Evolutionary conservation across 2,329 filamentous ascomycete genomes (phyloP), one percentile per base, ranked within the genome.

Genomic region (Scortechinia acanthostroma): DNA sequence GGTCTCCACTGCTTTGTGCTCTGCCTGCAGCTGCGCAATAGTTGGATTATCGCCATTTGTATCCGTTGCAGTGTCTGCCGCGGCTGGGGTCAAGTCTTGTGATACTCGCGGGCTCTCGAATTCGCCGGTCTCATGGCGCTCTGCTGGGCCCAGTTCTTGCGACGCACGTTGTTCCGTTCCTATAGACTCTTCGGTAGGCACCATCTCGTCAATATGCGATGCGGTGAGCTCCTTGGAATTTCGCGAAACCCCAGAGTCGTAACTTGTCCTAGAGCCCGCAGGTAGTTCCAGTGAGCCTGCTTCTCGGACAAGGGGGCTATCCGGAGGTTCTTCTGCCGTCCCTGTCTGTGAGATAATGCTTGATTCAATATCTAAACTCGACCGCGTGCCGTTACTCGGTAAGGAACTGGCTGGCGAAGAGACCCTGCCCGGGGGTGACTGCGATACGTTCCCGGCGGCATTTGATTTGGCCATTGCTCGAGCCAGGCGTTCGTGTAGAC

Each of bases 401-500:
- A 70, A 61, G 2, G 62, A 58, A 48, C 64, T 67, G 13, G 73
- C 65, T 44, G 75, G 64, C n/a, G 75, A 76, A 3, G 71, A 63
- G 19, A 68, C 53, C 22, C 68, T 70, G 42, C 72, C 73, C 4
- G 70, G 68, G 21, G 73, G 63, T 50, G 66, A 62, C 46, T 64
- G 69, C 19, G 64, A 67, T 21, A 67, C 69, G 45, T 68, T 70
- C 30, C 63, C 53, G 33, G 51, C 59, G 2, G 68, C 60, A n/a
- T 71, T 66, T 47, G 74, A 77, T 57, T 86, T 88, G 2, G 84
- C 88, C 55, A 96, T 80, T 22, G 91, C 93, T 57, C 88, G 88
- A 22, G 91, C 91, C 48, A 98, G 73, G 49, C 90, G 78, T 60
- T 95, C 91, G 59, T 96, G 91, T 37, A 98, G 71, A 44, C 90